Base-by-base conservation (phyloP, 2,329 filamentous ascomycete species). In the Exophiala phaeomuriformis region DNA sequence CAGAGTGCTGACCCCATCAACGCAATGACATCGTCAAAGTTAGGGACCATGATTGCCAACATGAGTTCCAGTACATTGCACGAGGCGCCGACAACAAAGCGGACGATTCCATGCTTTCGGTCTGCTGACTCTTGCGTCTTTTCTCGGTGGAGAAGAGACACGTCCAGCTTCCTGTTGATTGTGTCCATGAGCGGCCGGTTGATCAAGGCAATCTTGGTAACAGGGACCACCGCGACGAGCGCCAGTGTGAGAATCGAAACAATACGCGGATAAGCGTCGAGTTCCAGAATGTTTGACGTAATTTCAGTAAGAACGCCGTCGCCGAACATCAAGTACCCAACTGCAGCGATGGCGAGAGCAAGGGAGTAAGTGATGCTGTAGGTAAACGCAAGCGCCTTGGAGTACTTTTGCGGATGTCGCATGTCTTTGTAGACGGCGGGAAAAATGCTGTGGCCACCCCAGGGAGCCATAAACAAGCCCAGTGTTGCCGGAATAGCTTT, bases 311-410 rank as follows among this genome's bases (percentile, higher is more conserved):
- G 79, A 51, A 95, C 88, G 19, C 74, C 78, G 62, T 94, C 86
- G 55, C 91, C 91, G 68, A 95, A 97, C 90, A 97, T 96, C 59
- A 96, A 77, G 53, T 91, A 79, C 39, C 91, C 91, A 7, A 86
- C 81, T 42, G 93, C 79, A 30, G 89, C 90, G 66, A 95, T 89
- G 43, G 83, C 79, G 29, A 84, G 78, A 67, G 96, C 91, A 9
- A 96, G 78, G 28, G 87, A 65, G 67, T 88, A 90, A 82, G 89
- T 94, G 68, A 94, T 94, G 27, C 81, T 77, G 69, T 94, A 96
- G 1, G 90, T 94, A 54, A 85, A 77, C 65, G 85, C 83, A 51
- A 95, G 79, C 36, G 83, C 87, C 63, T 79, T 77, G 31, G 73
- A 73, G 71, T 91, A 95, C 67, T 90, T 91, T 66, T 87, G 81